These are phyloP conservation scores for Bjerkandera adusta DNA, from an alignment of 1,284 basidiomycete species.

Conservation along the genomic window DNA sequence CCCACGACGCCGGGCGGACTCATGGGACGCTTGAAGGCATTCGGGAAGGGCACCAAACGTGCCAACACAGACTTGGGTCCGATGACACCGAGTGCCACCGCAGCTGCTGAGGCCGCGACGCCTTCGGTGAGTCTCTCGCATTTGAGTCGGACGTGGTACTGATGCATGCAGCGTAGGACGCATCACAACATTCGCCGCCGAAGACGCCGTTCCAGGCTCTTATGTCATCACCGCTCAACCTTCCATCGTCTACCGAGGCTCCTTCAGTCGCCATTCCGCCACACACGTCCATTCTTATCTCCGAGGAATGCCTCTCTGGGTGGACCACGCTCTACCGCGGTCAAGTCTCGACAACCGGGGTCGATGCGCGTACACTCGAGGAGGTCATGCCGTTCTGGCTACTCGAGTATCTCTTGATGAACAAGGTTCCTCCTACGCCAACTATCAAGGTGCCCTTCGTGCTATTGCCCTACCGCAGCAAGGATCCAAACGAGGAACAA, in stretches of 20 bases:
- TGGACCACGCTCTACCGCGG: constrained; percentile 83
- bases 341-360: constrained; percentile 57
- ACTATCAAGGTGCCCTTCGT: constrained; percentile 85
- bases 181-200: constrained; percentile 12
- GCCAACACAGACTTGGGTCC: constrained; percentile 37
- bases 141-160: constrained; percentile 6
- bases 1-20: constrained; percentile 61
- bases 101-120: constrained; percentile 22
- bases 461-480: constrained; percentile 72
- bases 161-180: constrained; percentile 13
- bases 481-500: constrained; percentile 51
- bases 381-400: constrained; percentile 86
- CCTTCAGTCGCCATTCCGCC: constrained; percentile 66
- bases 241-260: constrained; percentile 71
- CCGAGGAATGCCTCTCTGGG: constrained; percentile 79
- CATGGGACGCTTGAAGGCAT: constrained; percentile 77
- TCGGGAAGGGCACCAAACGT: constrained; percentile 62
- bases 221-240: constrained; percentile 65
- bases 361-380: constrained; percentile 72
- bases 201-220: constrained; percentile 62
- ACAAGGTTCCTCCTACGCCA: constrained; percentile 51
- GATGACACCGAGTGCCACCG: constrained; percentile 23
- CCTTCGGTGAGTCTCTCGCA: constrained; percentile 29
- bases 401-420: constrained; percentile 80
- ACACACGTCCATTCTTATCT: constrained; percentile 73